phyloP scores from a whole-genome alignment of 306 rosid species.

The Oemleria cerasiformis region DNA sequence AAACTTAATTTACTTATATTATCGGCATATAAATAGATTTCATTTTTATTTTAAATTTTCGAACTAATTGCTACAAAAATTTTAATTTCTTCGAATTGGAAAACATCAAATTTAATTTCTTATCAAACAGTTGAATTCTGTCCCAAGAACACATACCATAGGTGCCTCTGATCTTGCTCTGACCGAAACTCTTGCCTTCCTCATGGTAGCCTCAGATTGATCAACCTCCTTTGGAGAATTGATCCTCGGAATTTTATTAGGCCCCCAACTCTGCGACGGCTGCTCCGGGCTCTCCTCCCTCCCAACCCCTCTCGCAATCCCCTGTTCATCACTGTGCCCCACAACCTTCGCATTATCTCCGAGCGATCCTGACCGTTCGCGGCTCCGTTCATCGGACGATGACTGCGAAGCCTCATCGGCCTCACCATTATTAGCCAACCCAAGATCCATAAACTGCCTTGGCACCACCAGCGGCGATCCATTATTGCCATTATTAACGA shows the following conservation, averaged over 20 bases:
- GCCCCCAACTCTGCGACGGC: slow-evolving; percentile 33
- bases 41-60: no score
- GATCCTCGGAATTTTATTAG: slow-evolving; percentile 47
- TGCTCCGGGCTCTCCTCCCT: slow-evolving; percentile 48
- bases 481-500: slow-evolving; percentile 3
- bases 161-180: slow-evolving; percentile 78
- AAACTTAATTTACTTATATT: no score
- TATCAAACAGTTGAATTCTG: not conserved
- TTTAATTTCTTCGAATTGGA: no score
- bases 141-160: slow-evolving; percentile 38
- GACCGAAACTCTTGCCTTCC: slow-evolving; percentile 75
- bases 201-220: slow-evolving; percentile 74
- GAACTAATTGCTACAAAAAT: no score
- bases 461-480: slow-evolving; percentile 38
- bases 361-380: slow-evolving; percentile 36
- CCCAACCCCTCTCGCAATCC: slow-evolving; percentile 14
- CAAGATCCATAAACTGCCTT: slow-evolving; percentile 66
- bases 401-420: slow-evolving; percentile 42
- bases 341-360: slow-evolving; percentile 28
- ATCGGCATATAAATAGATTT: no score
- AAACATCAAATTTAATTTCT: no score
- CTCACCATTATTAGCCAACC: slow-evolving; percentile 42
- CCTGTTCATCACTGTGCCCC: slow-evolving; percentile 31
- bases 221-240: slow-evolving; percentile 50
- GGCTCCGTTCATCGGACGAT: slow-evolving; percentile 44